phyloP scores from a whole-genome alignment of 352 stramenopile genomes.

The Nothophytophthora sp. region DNA sequence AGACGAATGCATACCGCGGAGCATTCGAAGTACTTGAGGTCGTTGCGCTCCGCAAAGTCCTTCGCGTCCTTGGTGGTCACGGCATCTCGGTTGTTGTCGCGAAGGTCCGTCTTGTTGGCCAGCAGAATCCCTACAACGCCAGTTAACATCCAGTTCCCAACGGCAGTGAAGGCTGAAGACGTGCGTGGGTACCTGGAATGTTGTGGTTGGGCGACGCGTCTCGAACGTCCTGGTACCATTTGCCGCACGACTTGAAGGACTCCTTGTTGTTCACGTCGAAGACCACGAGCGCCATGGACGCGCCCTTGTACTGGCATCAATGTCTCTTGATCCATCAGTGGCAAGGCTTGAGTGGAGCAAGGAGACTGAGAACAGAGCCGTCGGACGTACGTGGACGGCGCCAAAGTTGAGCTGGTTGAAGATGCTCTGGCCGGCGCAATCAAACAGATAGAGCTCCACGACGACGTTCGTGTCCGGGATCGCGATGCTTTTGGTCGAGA shows the following conservation, averaged over 20 bases:
- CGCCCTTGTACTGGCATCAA: slow-evolving; percentile 64
- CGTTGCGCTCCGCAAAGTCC: slow-evolving; percentile 70
- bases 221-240: slow-evolving; percentile 84
- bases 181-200: slow-evolving; percentile 43
- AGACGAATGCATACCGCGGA: slow-evolving; percentile 46
- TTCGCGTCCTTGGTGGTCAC: slow-evolving; percentile 71
- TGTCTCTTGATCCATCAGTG: not conserved
- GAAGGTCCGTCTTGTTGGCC: slow-evolving; percentile 80
- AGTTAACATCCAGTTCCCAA: not conserved
- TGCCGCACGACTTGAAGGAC: slow-evolving; percentile 82
- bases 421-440: slow-evolving; percentile 92
- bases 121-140: slow-evolving; percentile 54
- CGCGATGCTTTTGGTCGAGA: slow-evolving; percentile 88
- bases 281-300: slow-evolving; percentile 76
- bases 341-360: too few relatives aligned
- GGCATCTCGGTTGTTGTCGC: slow-evolving; percentile 77
- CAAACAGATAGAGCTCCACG: slow-evolving; percentile 94
- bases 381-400: slow-evolving; percentile 56
- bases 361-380: not conserved
- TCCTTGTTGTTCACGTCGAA: slow-evolving; percentile 89
- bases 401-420: slow-evolving; percentile 95
- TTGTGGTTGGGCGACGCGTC: slow-evolving; percentile 75
- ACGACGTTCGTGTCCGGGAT: slow-evolving; percentile 90
- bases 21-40: slow-evolving; percentile 85
- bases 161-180: not conserved